Evolutionary conservation across 1,284 basidiomycete species (phyloP).

Genomic region (Cryptococcus jaspeensis): DNA sequence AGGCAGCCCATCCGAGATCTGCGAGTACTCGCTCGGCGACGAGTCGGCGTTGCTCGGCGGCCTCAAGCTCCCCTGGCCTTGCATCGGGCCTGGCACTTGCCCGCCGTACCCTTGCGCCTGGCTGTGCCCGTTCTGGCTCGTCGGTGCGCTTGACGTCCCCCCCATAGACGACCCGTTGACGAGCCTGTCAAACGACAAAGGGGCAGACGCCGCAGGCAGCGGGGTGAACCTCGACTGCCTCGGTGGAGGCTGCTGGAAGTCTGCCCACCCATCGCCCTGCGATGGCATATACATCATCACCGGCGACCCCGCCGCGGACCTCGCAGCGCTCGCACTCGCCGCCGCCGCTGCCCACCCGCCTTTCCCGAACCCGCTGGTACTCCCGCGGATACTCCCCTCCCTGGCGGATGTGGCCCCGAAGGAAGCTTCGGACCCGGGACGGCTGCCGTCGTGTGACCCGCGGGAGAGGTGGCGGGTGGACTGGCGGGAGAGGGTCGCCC

Average conservation of each 20-base stretch:
- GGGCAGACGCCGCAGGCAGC: conserved; percentile 30
- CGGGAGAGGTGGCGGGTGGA: conserved; percentile 10
- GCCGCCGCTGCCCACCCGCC: conserved; percentile 47
- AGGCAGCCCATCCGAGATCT: conserved; percentile 23
- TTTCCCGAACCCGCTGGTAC: conserved; percentile 35
- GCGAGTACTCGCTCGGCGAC: conserved; percentile 34
- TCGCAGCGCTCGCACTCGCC: conserved; percentile 9
- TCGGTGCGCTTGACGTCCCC: background rate
- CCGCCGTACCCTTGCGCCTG: background rate
- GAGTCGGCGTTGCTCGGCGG: conserved; percentile 15
- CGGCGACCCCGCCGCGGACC: conserved; percentile 26
- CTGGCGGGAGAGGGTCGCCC: conserved; percentile 18
- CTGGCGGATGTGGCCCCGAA: conserved; percentile 16
- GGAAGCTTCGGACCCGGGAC: conserved; percentile 23
- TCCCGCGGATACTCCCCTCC: conserved; percentile 23
- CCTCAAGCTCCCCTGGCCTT: background rate
- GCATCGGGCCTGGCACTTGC: too few species aligned
- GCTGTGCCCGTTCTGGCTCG: conserved; percentile 4
- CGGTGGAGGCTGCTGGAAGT: conserved; percentile 35
- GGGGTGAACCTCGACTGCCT: conserved; percentile 41
- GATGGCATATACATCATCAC: conserved; percentile 44
- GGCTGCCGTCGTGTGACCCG: conserved; percentile 25
- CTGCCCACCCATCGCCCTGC: conserved; percentile 36
- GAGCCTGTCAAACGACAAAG: conserved; percentile 31
- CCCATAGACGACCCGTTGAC: conserved; percentile 9